Evolutionary conservation across 176 grass and related monocot genomes (phyloP).

Genomic region (Poa pratensis): DNA sequence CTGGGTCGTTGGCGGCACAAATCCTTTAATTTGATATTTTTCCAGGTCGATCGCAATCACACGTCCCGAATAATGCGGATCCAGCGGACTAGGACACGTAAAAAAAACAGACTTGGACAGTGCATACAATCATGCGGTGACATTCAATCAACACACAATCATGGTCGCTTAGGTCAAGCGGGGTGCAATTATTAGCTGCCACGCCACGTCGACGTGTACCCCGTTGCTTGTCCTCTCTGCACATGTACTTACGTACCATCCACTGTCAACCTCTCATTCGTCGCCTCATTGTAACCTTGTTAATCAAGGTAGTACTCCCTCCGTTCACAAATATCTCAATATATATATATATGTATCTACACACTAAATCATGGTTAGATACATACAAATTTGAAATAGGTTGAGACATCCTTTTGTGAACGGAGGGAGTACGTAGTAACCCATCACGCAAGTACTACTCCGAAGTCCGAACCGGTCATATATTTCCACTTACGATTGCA

Average conservation of each 20-base stretch:
- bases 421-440: no score
- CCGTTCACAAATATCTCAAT: no score
- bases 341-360: no score
- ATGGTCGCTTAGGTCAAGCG: neutral
- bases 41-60: neutral
- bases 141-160: constrained; percentile 15
- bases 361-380: no score
- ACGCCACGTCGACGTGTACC: neutral
- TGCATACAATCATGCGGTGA: neutral
- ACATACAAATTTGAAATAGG: no score
- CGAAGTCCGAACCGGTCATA: no score
- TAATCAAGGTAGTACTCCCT: no score
- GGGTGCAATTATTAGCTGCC: constrained; percentile 5
- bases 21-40: no score
- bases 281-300: neutral
- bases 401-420: no score
- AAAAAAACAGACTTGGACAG: neutral
- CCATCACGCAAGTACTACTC: no score
- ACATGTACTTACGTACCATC: neutral
- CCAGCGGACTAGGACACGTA: neutral
- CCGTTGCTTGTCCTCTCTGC: constrained; percentile 17
- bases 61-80: neutral
- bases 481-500: no score
- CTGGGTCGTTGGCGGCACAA: no score
- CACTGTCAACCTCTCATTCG: neutral